Base-by-base conservation (phyloP, 306 rosid species). In the Cucurbita pepo region DNA sequence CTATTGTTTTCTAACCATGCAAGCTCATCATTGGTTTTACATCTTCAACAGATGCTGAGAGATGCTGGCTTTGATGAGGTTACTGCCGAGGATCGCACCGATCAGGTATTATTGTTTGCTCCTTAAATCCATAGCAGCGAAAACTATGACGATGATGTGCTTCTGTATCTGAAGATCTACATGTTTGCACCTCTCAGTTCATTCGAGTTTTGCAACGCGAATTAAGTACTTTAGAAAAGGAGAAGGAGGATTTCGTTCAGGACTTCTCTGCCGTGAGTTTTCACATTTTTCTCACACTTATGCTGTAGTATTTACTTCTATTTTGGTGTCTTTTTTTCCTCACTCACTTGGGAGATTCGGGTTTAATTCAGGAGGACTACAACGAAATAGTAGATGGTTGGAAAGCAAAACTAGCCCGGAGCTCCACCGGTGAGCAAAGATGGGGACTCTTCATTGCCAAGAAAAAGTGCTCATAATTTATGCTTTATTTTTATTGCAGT, bases 61-160 rank as follows among this genome's bases (percentile, higher is more conserved):
- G 83, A 81, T 18, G 97, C 96, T 83, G 97, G 97, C 79, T 94
- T 94, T 83, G 82, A 79, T 51, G 83, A 85, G 61, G 87, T 86
- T 78, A 74, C 78, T 82, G 88, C 83, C 25, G 95, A 91, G 85
- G 97, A 94, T 81, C 89, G 85, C 76, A 86, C 92, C 21, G 82
- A 86, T 77, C 89, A 85, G 98, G 98, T 93, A 47, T 59, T 59
- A 47, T 43, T 41, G 6, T 18, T 58, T 58, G 25, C 41, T 59
- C 16, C 3, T 10, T 74, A 3, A 47, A 13, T 59, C 25, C 41
- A 15, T 51, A 51, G n/a, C 53, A 69, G 14, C 40, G 7, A 44
- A 8, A 37, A 44, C 69, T 44, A 45, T 25, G 56, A 45, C 10
- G 22, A 45, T 44, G 56, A 45, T 18, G 22, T 44, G 54, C 57